phyloP scores from a whole-genome alignment of 148 eudicot species.

The Hydrangea macrophylla region DNA sequence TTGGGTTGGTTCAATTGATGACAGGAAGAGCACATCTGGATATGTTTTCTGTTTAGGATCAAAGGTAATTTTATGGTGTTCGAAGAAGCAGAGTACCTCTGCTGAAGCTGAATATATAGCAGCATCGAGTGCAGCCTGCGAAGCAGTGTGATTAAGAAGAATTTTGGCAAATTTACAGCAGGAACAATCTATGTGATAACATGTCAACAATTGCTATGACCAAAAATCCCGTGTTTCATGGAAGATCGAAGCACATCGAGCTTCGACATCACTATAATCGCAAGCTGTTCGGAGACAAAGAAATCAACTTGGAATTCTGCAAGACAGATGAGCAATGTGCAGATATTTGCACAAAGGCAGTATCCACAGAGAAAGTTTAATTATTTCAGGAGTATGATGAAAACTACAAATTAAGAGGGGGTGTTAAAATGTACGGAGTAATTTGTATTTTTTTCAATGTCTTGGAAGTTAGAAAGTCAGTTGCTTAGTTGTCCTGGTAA shows the following conservation, averaged over 20 bases:
- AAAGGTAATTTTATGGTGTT: too few species aligned
- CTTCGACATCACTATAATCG: not conserved
- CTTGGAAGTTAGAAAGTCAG: too few species aligned
- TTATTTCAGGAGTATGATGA: not conserved
- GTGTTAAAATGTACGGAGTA: too few species aligned
- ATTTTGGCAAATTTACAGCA: not conserved
- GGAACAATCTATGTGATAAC: not conserved
- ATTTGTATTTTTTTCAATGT: too few species aligned
- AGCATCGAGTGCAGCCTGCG: not conserved
- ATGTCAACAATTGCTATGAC: not conserved
- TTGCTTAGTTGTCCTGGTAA: too few species aligned
- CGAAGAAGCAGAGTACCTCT: not conserved
- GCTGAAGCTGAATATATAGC: not conserved
- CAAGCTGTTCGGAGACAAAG: not conserved
- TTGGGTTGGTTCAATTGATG: not conserved
- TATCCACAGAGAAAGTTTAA: not conserved
- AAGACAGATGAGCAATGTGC: not conserved
- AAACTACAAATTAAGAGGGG: not conserved
- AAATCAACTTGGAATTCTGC: not conserved
- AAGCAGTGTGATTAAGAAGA: not conserved
- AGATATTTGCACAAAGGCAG: not conserved
- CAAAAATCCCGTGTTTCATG: not conserved
- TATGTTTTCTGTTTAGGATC: not conserved
- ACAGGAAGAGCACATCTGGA: not conserved
- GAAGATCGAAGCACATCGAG: not conserved